Evolutionary conservation across 805 yeast species (phyloP), one percentile per base, ranked within the genome.

Genomic region (Myxozyma mucilagina): DNA sequence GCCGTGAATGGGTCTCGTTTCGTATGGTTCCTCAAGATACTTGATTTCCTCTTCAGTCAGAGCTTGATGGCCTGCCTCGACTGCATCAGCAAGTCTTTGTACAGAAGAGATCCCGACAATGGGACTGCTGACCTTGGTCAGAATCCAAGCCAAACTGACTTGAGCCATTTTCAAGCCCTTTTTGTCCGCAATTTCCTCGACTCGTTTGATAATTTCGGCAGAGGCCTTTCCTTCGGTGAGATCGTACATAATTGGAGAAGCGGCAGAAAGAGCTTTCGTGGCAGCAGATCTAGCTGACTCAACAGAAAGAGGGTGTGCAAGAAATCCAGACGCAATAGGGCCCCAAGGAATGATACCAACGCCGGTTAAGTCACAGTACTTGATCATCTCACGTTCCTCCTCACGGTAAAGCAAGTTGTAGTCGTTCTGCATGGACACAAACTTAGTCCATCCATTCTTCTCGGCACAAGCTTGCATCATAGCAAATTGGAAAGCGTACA

Each of bases 301-400:
- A 7, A 9, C 32, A 11, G 48, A 10, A 44, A 29, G 31, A 24
- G 48, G 48, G 14, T 44, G 3, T n/a, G 55, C 31, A n/a, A 85
- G 73, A 0, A 79, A 31, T 9, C 89, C 89, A 60, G 81, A 71
- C 4, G 84, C 84, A 54, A 77, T 71, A 31, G 88, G 87, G 7
- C 84, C 79, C 83, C 84, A 85, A 4, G 88, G 89, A 53, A 83
- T 78, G 20, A 84, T 57, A 1, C 85, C 87, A 43, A 85, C 80
- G 10, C 80, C 80, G 16, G 80, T 79, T 51, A 74, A 75, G 31
- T 80, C 73, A 62, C 86, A 82, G 70, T 74, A 85, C 20, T 80
- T 82, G 60, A 78, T 81, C 79, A 84, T 74, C 68, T 85, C 89
- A 20, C 84, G 72, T 69, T 86, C 89, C 57, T 85, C 88, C 67